Evolutionary conservation across 306 rosid species (phyloP).

Genomic region (Prunus mume): DNA sequence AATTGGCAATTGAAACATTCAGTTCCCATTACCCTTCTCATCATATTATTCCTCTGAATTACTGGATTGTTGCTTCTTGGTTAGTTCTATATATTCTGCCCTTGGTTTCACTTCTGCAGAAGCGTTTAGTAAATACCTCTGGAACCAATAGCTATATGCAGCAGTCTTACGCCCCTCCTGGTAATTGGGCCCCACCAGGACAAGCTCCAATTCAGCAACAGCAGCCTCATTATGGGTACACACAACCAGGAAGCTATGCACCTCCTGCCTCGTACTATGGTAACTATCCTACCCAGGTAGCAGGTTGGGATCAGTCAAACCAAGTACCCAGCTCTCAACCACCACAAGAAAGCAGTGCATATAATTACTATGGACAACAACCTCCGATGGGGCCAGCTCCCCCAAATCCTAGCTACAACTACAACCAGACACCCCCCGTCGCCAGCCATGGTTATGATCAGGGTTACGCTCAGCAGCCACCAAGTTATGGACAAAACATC

Average conservation of each 20-base stretch:
- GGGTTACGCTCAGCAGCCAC: slow-evolving; percentile 40
- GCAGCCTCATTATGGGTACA: slow-evolving; percentile 43
- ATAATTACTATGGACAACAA: slow-evolving; percentile 42
- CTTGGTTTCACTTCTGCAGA: slow-evolving; percentile 32
- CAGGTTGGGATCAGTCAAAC: slow-evolving; percentile 46
- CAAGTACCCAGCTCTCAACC: slow-evolving; percentile 36
- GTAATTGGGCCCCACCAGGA: slow-evolving; percentile 37
- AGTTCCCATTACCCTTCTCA: not conserved
- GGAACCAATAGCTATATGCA: slow-evolving; percentile 38
- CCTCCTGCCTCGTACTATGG: slow-evolving; percentile 39
- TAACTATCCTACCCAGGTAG: slow-evolving; percentile 37
- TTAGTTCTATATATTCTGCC: not conserved
- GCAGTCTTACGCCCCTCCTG: slow-evolving; percentile 30
- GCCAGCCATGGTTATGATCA: slow-evolving; percentile 38
- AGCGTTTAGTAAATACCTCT: slow-evolving; percentile 36
- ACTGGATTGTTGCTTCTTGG: not conserved
- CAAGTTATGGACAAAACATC: slow-evolving; percentile 30
- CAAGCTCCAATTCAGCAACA: slow-evolving; percentile 37
- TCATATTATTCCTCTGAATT: not conserved
- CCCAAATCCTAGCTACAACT: slow-evolving; percentile 23
- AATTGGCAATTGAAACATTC: not conserved
- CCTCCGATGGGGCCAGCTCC: slow-evolving; percentile 34
- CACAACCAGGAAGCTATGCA: slow-evolving; percentile 39
- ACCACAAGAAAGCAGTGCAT: slow-evolving; percentile 40
- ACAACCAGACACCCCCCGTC: slow-evolving; percentile 17